Evolutionary conservation across 2,329 filamentous ascomycete genomes (phyloP).

Genomic region (Xylaria sp.): DNA sequence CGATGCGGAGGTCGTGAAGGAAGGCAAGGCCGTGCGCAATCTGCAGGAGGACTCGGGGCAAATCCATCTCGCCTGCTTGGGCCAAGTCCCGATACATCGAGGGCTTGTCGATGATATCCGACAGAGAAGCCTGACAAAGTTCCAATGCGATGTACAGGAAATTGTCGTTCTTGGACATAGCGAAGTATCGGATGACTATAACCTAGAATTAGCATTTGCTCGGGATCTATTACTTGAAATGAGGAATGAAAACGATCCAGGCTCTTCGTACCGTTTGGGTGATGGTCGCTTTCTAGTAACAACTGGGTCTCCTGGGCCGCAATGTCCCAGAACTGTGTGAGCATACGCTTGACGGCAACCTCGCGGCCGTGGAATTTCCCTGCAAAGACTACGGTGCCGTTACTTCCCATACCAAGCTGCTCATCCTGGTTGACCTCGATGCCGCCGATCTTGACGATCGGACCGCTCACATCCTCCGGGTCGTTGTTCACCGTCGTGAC

Average conservation of each 20-base stretch:
- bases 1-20: constrained; percentile 88
- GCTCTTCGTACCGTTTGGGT: constrained; percentile 69
- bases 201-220: constrained; percentile 27
- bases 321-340: constrained; percentile 94
- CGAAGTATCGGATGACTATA: constrained; percentile 89
- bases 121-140: constrained; percentile 88
- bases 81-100: constrained; percentile 69
- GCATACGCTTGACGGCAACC: constrained; percentile 95
- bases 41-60: constrained; percentile 81
- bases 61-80: constrained; percentile 70
- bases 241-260: background rate
- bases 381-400: constrained; percentile 94
- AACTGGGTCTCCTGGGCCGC: constrained; percentile 92
- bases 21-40: constrained; percentile 88
- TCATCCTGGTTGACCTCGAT: constrained; percentile 66
- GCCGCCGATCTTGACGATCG: constrained; percentile 63
- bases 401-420: constrained; percentile 79
- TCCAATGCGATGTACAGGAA: constrained; percentile 97
- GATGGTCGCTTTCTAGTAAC: constrained; percentile 90
- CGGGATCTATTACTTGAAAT: background rate
- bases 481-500: constrained; percentile 60
- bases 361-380: constrained; percentile 93
- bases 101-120: constrained; percentile 84
- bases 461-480: constrained; percentile 61
- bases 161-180: constrained; percentile 82